These are phyloP conservation scores for Didymella segeticola DNA, from an alignment of 2,329 filamentous ascomycete genomes.

Conservation along the genomic window DNA sequence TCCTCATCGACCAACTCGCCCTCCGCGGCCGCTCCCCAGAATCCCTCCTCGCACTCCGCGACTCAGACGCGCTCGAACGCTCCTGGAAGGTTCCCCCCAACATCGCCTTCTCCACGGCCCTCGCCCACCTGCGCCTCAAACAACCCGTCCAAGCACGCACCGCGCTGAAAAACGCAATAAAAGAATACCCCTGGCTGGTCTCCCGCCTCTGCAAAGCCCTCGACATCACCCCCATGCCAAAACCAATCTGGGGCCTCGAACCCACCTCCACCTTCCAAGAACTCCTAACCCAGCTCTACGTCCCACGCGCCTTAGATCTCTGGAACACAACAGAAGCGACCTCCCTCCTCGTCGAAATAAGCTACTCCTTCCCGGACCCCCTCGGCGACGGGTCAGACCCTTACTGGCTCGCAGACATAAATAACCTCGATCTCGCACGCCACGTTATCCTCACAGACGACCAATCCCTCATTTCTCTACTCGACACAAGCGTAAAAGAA, in stretches of 20 bases:
- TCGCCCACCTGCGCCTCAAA: conserved; percentile 76
- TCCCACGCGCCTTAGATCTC: conserved; percentile 76
- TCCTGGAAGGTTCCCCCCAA: conserved; percentile 68
- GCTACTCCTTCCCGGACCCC: conserved; percentile 55
- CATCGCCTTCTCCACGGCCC: conserved; percentile 75
- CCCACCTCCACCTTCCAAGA: conserved; percentile 69
- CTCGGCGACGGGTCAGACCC: conserved; percentile 35
- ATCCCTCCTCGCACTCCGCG: conserved; percentile 76
- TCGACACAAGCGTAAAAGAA: conserved; percentile 69
- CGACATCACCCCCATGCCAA: conserved; percentile 75
- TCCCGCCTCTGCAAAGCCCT: conserved; percentile 80
- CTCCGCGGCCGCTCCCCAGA: conserved; percentile 79
- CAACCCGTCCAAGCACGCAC: conserved; percentile 70
- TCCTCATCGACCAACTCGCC: conserved; percentile 83
- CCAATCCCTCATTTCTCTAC: conserved; percentile 70
- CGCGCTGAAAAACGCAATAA: conserved; percentile 71
- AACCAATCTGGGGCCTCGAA: conserved; percentile 80
- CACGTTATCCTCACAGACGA: conserved; percentile 81
- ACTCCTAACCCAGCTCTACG: conserved; percentile 78
- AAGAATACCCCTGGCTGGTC: conserved; percentile 83
- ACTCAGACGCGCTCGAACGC: conserved; percentile 54
- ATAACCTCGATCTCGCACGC: conserved; percentile 65
- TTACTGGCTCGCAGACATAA: conserved; percentile 41
- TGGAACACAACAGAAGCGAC: conserved; percentile 82
- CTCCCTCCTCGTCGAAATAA: conserved; percentile 72